Percentiles rank a stretch among this genome's conserved stretches.
phyloP scores from a whole-genome alignment of 345 rosid species.

The Cardamine occulta region DNA sequence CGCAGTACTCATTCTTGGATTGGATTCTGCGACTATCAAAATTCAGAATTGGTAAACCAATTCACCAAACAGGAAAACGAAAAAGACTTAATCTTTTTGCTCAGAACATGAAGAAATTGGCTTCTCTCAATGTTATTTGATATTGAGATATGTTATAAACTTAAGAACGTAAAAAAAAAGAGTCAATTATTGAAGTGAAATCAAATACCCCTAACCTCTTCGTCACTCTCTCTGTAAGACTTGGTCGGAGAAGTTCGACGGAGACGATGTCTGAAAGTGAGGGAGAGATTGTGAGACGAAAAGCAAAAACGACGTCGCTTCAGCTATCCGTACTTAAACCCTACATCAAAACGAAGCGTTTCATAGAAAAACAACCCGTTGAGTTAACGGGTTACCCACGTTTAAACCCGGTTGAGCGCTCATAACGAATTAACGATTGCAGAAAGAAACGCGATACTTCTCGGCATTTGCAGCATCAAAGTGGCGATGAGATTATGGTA shows the following conservation, averaged over 20 bases:
- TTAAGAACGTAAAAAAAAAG: not conserved
- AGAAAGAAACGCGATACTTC: not conserved
- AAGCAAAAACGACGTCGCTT: not conserved
- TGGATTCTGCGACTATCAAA: slow-evolving; percentile 22
- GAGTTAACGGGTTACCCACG: not conserved
- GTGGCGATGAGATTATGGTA: not conserved
- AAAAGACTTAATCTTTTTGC: not conserved
- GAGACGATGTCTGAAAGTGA: not conserved
- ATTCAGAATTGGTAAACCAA: not conserved
- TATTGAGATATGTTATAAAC: not conserved
- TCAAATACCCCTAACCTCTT: not conserved
- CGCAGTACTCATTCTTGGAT: slow-evolving; percentile 35
- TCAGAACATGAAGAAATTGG: not conserved
- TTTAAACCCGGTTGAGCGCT: not conserved
- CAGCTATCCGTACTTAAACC: not conserved
- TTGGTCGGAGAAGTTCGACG: slow-evolving; percentile 5
- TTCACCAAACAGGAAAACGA: not conserved
- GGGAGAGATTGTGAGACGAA: not conserved
- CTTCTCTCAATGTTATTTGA: not conserved
- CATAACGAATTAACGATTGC: not conserved
- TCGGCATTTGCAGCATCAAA: not conserved
- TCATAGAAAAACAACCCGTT: not conserved
- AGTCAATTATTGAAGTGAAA: not conserved
- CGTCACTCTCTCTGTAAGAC: not conserved
- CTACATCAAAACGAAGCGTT: not conserved